Evolutionary conservation across 768 basidiomycete species (phyloP), one percentile per base, ranked within the genome.

Genomic region (Dacryopinax primogenitus): DNA sequence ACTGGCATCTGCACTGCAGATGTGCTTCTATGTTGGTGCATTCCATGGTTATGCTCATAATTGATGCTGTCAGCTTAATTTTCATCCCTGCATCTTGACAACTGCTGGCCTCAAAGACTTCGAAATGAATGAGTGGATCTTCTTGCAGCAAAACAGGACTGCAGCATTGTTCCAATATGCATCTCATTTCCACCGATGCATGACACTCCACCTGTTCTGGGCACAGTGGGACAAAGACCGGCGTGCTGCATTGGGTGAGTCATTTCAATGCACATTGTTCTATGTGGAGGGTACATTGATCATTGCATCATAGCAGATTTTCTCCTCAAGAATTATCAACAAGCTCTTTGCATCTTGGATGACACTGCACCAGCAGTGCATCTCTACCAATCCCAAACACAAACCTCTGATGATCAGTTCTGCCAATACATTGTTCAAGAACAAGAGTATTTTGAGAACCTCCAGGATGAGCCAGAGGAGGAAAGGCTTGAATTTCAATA

Each of bases 211-310:
- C 62, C 34, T 68, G 9, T 62, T 65, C 66, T 69, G 68, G 63
- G 28, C 36, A 34, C 70, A 69, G 63, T 71, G 70, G 68, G 70
- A 71, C 64, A 67, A 70, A 32, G 70, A 70, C 23, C 69, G 67
- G 58, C 68, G 68, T 35, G 26, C 33, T 30, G 66, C 64, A 21
- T 45, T 69, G 2, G 64, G 67, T 69, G 36, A 11, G 67, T 65
- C 4, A 21, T 26, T 35, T 32, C 51, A 16, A 18, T 45, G 13
- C 28, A n/a, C 64, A 15, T 18, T 23, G 15, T 12, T n/a, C n/a
- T n/a, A n/a, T n/a, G n/a, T n/a, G n/a, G n/a, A 41, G 47, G 3
- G 30, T 33, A 6, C 58, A 34, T 7, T 23, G 6, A 62, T 23
- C 62, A 15, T 9, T 34, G 33, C 12, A n/a, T n/a, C n/a, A n/a